A percentile compares a stretch with the other conserved stretches of the same genome.
These are phyloP conservation scores for Serendipita sp. DNA, from an alignment of 768 basidiomycete genomes.

Conservation along the genomic window DNA sequence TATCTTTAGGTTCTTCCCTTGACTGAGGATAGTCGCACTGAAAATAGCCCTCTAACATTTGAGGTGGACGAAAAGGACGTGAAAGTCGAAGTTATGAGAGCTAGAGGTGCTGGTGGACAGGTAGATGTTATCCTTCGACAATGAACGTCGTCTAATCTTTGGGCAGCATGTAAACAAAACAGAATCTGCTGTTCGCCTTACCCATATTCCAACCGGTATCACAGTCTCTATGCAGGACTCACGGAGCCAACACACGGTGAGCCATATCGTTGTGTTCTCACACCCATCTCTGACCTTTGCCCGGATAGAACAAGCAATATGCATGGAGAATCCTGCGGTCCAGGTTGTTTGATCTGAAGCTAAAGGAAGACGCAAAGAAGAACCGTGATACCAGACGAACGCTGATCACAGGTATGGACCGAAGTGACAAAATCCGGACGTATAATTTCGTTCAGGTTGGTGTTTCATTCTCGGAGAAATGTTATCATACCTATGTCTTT, in stretches of 20 bases:
- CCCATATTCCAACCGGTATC: constrained; percentile 83
- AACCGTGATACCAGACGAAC: constrained; percentile 52
- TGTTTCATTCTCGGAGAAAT: neutral
- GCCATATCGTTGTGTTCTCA: constrained; percentile 10
- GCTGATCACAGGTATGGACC: constrained; percentile 67
- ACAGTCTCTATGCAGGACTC: constrained; percentile 98
- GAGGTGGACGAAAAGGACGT: constrained; percentile 63
- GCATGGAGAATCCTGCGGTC: constrained; percentile 84
- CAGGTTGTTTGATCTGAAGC: constrained; percentile 67
- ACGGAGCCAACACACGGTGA: constrained; percentile 83
- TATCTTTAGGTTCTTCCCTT: constrained; percentile 67
- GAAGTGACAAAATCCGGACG: constrained; percentile 90
- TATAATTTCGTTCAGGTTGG: constrained; percentile 82
- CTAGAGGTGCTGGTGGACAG: constrained; percentile 94
- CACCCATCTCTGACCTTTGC: neutral
- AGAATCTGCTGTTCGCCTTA: constrained; percentile 90
- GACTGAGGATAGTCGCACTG: constrained; percentile 38
- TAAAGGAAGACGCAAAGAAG: constrained; percentile 52
- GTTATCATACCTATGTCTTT: neutral
- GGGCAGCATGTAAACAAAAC: constrained; percentile 92
- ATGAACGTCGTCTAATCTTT: neutral
- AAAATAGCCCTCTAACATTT: constrained; percentile 32
- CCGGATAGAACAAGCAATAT: constrained; percentile 65
- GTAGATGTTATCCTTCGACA: constrained; percentile 26
- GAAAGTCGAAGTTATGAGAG: constrained; percentile 84